phyloP scores from a whole-genome alignment of 2,329 filamentous ascomycete species.

The Scedosporium boydii region DNA sequence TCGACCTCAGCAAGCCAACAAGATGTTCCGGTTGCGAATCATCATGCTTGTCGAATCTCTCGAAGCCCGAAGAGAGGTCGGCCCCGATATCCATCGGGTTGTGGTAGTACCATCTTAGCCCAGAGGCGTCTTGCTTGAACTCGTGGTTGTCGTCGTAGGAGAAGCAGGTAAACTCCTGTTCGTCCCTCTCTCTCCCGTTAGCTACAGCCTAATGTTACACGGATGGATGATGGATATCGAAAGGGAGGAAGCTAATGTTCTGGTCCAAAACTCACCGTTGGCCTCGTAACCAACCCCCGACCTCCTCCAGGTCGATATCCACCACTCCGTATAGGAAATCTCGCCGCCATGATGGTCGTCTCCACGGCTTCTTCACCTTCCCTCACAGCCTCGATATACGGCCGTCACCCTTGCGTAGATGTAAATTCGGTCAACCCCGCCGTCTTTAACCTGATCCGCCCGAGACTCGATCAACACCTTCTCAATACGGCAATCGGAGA shows the following conservation, averaged over 20 bases:
- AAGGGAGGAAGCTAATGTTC: background rate
- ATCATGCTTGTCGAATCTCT: constrained; percentile 74
- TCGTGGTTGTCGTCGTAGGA: constrained; percentile 81
- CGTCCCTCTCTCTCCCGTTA: no score
- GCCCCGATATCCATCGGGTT: constrained; percentile 54
- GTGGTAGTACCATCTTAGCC: constrained; percentile 74
- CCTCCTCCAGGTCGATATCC: constrained; percentile 1
- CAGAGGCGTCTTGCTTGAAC: constrained; percentile 67
- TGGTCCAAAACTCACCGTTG: background rate
- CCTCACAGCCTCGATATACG: background rate
- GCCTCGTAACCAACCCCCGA: constrained; percentile 1
- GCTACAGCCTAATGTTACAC: background rate
- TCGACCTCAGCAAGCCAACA: constrained; percentile 68
- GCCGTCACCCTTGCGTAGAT: no score
- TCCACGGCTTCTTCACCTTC: background rate
- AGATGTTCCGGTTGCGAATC: constrained; percentile 69
- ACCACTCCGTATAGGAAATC: background rate
- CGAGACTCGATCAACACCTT: no score
- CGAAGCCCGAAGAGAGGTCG: constrained; percentile 72
- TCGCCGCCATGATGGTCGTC: background rate
- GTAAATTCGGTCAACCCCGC: no score
- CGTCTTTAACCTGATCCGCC: no score
- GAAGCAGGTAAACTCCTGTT: constrained; percentile 80
- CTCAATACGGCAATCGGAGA: no score
- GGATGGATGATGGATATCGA: background rate